Evolutionary conservation across 176 grass and related monocot genomes (phyloP).

Genomic region (Avena atlantica): DNA sequence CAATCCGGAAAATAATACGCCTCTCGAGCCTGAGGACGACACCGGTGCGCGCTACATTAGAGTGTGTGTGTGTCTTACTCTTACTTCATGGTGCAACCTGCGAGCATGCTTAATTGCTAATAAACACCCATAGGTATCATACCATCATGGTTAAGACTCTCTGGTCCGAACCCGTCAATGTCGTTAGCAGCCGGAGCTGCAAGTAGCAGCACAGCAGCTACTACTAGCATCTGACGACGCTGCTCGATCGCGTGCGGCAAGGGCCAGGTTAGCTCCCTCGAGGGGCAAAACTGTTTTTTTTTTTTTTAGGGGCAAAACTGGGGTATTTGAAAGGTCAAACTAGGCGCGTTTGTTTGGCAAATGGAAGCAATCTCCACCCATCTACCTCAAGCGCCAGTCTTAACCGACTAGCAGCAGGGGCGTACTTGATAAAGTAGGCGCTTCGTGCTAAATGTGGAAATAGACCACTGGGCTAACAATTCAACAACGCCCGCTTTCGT

Average conservation of each 20-base stretch:
- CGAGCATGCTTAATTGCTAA: neutral
- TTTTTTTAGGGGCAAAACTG: too few relatives aligned
- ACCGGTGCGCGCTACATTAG: too few relatives aligned
- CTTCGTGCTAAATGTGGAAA: neutral
- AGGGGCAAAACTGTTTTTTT: neutral
- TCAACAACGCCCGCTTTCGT: neutral
- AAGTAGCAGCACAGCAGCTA: neutral
- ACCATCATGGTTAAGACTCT: neutral
- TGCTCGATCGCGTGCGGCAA: slow-evolving; percentile 3
- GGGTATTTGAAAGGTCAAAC: neutral
- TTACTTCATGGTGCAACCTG: neutral
- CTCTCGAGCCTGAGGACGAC: neutral
- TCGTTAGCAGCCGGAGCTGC: neutral
- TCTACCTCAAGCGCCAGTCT: neutral
- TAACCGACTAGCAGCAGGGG: neutral
- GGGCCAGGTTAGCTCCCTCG: neutral
- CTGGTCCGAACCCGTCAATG: neutral
- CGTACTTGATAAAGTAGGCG: neutral
- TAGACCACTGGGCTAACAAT: neutral
- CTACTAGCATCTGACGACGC: neutral
- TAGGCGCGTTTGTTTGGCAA: neutral
- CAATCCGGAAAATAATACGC: neutral
- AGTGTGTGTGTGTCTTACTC: too few relatives aligned
- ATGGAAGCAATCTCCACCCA: neutral
- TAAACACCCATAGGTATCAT: neutral